Evolutionary conservation across 768 basidiomycete species (phyloP).

Genomic region (Pleurotus giganteus): DNA sequence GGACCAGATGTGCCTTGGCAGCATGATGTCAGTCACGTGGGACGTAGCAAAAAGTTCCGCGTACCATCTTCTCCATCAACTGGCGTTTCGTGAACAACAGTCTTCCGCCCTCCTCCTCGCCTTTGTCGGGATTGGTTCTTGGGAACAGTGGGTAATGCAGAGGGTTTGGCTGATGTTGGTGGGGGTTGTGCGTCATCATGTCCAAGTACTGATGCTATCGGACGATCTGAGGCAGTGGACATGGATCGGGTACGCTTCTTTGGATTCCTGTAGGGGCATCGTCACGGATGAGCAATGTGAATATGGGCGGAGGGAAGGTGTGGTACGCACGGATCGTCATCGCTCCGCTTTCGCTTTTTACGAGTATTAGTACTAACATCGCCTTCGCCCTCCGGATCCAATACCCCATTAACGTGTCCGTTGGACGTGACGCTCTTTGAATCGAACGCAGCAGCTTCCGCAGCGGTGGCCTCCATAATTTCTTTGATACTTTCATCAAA

Average conservation of each 20-base stretch:
- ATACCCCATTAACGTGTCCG: constrained; percentile 32
- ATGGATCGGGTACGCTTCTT: constrained; percentile 79
- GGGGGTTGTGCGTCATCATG: constrained; percentile 42
- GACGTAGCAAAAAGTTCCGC: constrained; percentile 13
- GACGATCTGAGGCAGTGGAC: constrained; percentile 65
- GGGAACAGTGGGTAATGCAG: constrained; percentile 22
- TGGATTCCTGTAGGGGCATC: constrained; percentile 15
- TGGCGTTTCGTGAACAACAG: constrained; percentile 29
- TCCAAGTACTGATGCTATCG: constrained; percentile 34
- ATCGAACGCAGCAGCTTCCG: constrained; percentile 59
- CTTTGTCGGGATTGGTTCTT: constrained; percentile 33
- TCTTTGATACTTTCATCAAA: constrained; percentile 88
- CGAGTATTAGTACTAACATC: constrained; percentile 40
- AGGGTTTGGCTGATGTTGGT: constrained; percentile 23
- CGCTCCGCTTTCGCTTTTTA: constrained; percentile 75
- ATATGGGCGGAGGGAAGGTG: constrained; percentile 2
- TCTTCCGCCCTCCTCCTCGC: constrained; percentile 42
- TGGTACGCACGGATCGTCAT: constrained; percentile 64
- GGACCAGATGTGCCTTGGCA: constrained; percentile 15
- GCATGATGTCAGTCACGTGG: constrained; percentile 6
- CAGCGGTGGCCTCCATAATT: constrained; percentile 70
- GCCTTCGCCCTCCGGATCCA: constrained; percentile 46
- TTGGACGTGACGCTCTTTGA: constrained; percentile 29
- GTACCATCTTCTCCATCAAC: constrained; percentile 67
- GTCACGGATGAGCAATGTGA: not conserved